These are phyloP conservation scores for Trichomonas vaginalis DNA, from an alignment of 208 protist genomes.

Conservation along the genomic window DNA sequence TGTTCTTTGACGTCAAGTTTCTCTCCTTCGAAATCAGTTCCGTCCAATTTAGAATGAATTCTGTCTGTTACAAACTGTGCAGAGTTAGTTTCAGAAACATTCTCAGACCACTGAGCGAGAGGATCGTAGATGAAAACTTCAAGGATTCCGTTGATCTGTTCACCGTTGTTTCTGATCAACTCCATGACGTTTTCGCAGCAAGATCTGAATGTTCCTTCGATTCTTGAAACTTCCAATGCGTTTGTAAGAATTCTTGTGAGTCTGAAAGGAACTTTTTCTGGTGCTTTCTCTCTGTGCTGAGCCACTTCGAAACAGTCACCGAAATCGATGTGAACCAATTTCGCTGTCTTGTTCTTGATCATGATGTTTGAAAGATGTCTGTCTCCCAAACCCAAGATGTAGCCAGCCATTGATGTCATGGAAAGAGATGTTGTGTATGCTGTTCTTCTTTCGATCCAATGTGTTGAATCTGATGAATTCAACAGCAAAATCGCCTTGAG, in stretches of 20 bases:
- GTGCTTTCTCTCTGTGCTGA: background rate
- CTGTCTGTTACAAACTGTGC: background rate
- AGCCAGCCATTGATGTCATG: constrained; percentile 6
- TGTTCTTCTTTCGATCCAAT: background rate
- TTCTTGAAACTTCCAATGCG: constrained; percentile 17
- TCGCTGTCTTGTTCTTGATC: background rate
- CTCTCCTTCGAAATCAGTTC: background rate
- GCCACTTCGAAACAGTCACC: constrained; percentile 13
- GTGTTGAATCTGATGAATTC: background rate
- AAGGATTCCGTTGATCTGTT: background rate
- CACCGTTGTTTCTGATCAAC: background rate
- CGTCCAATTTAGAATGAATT: background rate
- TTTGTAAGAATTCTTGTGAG: constrained; percentile 3
- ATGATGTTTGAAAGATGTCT: constrained; percentile 11
- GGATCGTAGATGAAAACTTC: constrained; percentile 16
- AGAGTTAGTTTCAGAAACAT: background rate
- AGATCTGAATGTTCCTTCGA: background rate
- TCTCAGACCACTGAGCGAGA: background rate
- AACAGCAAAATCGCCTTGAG: background rate
- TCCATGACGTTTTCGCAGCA: constrained; percentile 8
- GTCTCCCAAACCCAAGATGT: background rate
- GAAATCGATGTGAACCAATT: constrained; percentile 16
- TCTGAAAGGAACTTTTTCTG: constrained; percentile 20
- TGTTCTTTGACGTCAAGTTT: background rate
- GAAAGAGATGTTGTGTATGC: background rate